Evolutionary conservation across 2,329 filamentous ascomycete species (phyloP).

Genomic region (Akanthomyces uredinophilus): DNA sequence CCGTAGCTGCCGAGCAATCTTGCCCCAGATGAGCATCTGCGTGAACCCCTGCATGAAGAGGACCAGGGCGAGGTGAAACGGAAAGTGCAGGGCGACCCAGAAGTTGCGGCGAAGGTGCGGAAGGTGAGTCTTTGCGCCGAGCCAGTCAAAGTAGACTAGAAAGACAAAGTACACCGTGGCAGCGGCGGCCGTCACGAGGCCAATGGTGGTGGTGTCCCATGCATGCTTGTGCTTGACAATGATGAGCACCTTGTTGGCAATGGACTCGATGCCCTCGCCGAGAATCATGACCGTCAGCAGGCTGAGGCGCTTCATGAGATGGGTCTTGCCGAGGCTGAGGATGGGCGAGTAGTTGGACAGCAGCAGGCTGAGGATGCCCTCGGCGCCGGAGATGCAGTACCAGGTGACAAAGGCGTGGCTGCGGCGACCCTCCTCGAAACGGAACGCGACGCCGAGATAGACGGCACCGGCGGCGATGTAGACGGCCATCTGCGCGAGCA

Average conservation of each 20-base stretch:
- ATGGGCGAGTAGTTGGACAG: constrained; percentile 51
- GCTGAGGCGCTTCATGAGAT: constrained; percentile 58
- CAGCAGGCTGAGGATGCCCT: constrained; percentile 46
- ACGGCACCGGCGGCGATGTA: constrained; percentile 32
- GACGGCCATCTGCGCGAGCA: constrained; percentile 31
- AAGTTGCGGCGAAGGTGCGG: constrained; percentile 53
- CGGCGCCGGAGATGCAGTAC: constrained; percentile 51
- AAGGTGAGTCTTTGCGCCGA: constrained; percentile 54
- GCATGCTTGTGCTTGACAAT: constrained; percentile 37
- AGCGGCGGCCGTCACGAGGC: constrained; percentile 34
- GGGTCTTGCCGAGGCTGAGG: constrained; percentile 56
- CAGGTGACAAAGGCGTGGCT: constrained; percentile 36
- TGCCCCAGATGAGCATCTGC: constrained; percentile 47
- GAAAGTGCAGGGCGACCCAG: constrained; percentile 55
- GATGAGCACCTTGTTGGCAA: constrained; percentile 47
- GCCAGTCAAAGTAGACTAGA: constrained; percentile 54
- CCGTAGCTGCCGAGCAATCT: constrained; percentile 30
- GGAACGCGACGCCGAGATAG: constrained; percentile 38
- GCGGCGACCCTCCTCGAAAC: constrained; percentile 28
- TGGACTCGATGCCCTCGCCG: constrained; percentile 60
- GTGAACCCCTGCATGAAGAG: constrained; percentile 59
- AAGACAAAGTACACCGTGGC: constrained; percentile 43
- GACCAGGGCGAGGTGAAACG: constrained; percentile 58
- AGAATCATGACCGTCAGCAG: constrained; percentile 62
- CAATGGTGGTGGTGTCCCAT: constrained; percentile 37